Base-by-base conservation (phyloP, 192 early-diverging fungal species). In the Coemansia sp. region DNA sequence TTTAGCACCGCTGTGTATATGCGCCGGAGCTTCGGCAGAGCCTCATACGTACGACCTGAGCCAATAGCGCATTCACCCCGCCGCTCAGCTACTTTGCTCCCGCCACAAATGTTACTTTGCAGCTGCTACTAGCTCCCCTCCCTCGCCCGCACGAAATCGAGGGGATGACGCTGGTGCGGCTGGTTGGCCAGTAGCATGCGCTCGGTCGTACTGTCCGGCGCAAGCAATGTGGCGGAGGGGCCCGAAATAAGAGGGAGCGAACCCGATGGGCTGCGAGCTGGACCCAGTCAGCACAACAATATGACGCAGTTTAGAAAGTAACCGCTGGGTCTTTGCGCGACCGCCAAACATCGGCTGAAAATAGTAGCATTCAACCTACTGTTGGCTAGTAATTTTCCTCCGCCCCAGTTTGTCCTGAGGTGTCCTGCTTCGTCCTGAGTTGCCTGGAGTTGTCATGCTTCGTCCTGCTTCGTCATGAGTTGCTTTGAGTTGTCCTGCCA, bases 151-250 rank as follows among this genome's bases (percentile, higher is more conserved):
- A 48, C n/a, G 14, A 9, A 44, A 44, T 44, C 15, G 40, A 44
- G 40, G 40, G 40, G 40, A 44, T n/a, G 40, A 12, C 40, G 40
- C 11, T 5, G 14, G 40, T 44, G 40, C 40, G 40, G 40, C 40
- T 44, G 40, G 14, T n/a, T 19, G 19, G 19, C 47, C 47, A 48
- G 47, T 48, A 48, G 47, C 17, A 20, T 19, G 17, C 47, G 4
- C 8, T 48, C 19, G 17, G 12, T 15, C 15, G 47, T 48, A 19
- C 47, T 48, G 47, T 20, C 5, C 47, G 19, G 47, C 19, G 7
- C 47, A 17, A 48, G 47, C 47, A n/a, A n/a, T 19, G 47, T 48
- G 47, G 47, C 47, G 47, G 47, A 48, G 47, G 47, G 47, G n/a
- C 15, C 5, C 47, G 17, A 20, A 19, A 48, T 17, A 20, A 19